Evolutionary conservation across 352 stramenopile species (phyloP).

Genomic region (Thalassiosira delicatula): DNA sequence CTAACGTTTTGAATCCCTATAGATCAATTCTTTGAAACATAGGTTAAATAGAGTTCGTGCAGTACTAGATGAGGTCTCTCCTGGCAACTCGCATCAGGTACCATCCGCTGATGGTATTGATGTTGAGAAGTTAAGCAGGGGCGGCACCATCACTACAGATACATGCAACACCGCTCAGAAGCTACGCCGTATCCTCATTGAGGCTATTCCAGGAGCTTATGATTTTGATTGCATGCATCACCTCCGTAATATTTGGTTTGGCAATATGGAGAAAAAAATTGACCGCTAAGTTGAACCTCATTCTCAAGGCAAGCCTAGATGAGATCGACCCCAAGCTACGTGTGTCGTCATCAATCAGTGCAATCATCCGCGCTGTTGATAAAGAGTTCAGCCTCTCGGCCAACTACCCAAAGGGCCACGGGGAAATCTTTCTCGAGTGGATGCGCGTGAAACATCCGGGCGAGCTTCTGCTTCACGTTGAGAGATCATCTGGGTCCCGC

Average conservation of each 20-base stretch:
- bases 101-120: background rate
- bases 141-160: constrained; percentile 11
- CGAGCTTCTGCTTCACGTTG: too few relatives aligned
- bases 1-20: too few relatives aligned
- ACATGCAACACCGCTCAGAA: constrained; percentile 4
- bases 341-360: background rate
- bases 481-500: too few relatives aligned
- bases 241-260: constrained; percentile 4
- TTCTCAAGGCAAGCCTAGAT: background rate
- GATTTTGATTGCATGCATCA: constrained; percentile 4
- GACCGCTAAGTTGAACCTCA: background rate
- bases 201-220: too few relatives aligned
- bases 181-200: background rate
- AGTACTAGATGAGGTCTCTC: background rate
- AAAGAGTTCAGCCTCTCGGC: too few relatives aligned
- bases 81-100: background rate
- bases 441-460: too few relatives aligned
- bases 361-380: background rate
- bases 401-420: too few relatives aligned
- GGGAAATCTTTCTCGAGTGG: too few relatives aligned
- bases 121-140: background rate
- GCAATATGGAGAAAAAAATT: background rate
- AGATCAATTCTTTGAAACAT: constrained; percentile 7
- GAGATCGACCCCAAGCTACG: background rate
- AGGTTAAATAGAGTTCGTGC: background rate